phyloP scores from a whole-genome alignment of 345 rosid genomes.

The Melastoma malabathricum region DNA sequence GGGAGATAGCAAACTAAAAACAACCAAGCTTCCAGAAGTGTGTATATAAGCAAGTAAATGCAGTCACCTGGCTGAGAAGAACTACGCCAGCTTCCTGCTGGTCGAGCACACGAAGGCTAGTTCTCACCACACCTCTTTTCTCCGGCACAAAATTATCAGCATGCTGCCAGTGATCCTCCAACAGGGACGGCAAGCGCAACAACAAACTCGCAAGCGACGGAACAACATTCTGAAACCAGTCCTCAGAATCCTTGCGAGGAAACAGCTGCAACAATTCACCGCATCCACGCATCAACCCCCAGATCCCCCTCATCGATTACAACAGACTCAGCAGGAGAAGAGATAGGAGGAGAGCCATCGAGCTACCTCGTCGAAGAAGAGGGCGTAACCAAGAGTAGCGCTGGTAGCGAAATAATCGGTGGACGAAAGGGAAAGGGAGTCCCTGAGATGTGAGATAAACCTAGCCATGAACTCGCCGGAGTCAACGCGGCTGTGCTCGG shows the following conservation, averaged over 20 bases:
- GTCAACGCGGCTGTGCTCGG: constrained; percentile 39
- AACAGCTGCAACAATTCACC: constrained; percentile 24
- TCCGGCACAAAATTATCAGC: constrained; percentile 22
- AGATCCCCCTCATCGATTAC: too few relatives aligned
- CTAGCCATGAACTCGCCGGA: constrained; percentile 48
- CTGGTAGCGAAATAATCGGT: constrained; percentile 24
- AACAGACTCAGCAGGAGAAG: too few relatives aligned
- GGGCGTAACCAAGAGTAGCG: constrained; percentile 41
- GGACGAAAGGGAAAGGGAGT: constrained; percentile 27
- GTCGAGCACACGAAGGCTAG: constrained; percentile 49
- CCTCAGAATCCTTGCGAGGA: constrained; percentile 28
- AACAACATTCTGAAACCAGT: constrained; percentile 54
- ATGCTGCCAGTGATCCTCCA: constrained; percentile 51
- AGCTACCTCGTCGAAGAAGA: constrained; percentile 66
- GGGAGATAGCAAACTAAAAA: neutral
- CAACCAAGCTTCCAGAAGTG: neutral
- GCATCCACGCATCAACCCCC: neutral
- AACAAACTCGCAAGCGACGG: constrained; percentile 60
- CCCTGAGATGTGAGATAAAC: constrained; percentile 43
- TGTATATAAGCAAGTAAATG: neutral
- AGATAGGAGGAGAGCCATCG: too few relatives aligned
- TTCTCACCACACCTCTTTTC: constrained; percentile 11
- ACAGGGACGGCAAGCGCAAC: constrained; percentile 42
- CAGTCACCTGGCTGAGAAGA: constrained; percentile 63
- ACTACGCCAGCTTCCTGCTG: constrained; percentile 61